Evolutionary conservation across 2,329 filamentous ascomycete genomes (phyloP).

Genomic region (Pochonia chlamydosporia): DNA sequence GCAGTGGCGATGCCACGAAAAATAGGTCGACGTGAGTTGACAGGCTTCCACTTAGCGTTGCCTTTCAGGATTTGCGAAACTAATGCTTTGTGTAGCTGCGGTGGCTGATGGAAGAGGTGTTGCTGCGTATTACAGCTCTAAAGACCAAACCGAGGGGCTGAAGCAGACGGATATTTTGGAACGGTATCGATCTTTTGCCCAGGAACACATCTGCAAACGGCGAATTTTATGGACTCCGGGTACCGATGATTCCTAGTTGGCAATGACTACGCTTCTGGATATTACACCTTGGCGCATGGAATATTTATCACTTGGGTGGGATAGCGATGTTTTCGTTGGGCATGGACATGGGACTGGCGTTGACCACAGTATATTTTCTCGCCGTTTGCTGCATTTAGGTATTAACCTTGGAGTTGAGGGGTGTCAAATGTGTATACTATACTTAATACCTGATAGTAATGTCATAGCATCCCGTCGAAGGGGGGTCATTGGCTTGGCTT

Average conservation of each 20-base stretch:
- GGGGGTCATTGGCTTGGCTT: no score
- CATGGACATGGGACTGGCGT: no score
- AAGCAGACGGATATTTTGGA: conserved; percentile 48
- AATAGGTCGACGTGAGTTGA: conserved; percentile 27
- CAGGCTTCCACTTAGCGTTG: neutral
- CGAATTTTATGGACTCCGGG: conserved; percentile 21
- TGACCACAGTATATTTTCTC: no score
- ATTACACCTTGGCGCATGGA: neutral
- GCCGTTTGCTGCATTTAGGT: no score
- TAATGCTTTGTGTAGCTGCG: conserved; percentile 22
- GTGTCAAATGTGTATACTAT: no score
- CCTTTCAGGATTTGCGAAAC: neutral
- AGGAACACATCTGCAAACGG: conserved; percentile 40
- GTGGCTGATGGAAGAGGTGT: conserved; percentile 49
- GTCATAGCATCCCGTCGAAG: no score
- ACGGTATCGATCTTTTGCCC: conserved; percentile 46
- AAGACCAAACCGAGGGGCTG: conserved; percentile 28
- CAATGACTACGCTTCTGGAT: neutral
- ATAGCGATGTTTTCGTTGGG: no score
- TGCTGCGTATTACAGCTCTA: conserved; percentile 47
- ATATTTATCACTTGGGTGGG: no score
- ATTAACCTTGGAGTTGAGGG: no score
- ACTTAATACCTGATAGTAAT: no score
- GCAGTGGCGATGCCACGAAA: conserved; percentile 31
- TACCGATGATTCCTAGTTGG: neutral